These are phyloP conservation scores for Agrocybe pediades DNA, from an alignment of 768 basidiomycete species.

Conservation along the genomic window DNA sequence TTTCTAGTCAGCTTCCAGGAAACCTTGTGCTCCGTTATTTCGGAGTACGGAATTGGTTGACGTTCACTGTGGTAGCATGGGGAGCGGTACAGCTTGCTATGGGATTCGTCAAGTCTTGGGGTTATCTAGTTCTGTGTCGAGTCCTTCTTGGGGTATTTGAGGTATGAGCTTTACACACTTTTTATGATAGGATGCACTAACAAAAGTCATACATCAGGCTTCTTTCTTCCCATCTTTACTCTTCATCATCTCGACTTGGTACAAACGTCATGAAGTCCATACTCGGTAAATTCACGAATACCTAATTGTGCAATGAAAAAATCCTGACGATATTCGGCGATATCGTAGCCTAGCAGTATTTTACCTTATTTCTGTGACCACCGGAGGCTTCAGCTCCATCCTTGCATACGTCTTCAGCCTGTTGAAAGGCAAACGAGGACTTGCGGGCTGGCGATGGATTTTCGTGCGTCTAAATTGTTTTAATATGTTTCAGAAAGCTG, in stretches of 20 bases:
- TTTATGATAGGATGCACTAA: background rate
- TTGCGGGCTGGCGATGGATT: slow-evolving; percentile 53
- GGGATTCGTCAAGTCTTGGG: slow-evolving; percentile 46
- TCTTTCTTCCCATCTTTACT: slow-evolving; percentile 48
- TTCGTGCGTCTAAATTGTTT: slow-evolving; percentile 33
- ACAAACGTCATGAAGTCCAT: slow-evolving; percentile 48
- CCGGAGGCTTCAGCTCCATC: slow-evolving; percentile 43
- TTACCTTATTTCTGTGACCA: slow-evolving; percentile 40
- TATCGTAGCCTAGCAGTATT: slow-evolving; percentile 36
- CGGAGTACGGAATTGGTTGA: slow-evolving; percentile 46
- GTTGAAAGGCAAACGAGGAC: slow-evolving; percentile 38
- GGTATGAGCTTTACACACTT: slow-evolving; percentile 21
- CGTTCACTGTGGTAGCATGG: slow-evolving; percentile 43
- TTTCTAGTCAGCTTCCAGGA: slow-evolving; percentile 44
- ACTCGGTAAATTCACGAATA: slow-evolving; percentile 36
- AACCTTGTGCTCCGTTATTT: slow-evolving; percentile 44
- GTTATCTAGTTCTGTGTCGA: slow-evolving; percentile 39
- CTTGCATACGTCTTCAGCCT: slow-evolving; percentile 44
- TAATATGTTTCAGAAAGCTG: background rate
- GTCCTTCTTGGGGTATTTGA: slow-evolving; percentile 48
- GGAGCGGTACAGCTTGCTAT: slow-evolving; percentile 45
- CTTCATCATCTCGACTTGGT: slow-evolving; percentile 51
- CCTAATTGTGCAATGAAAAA: background rate
- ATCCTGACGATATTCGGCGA: slow-evolving; percentile 1
- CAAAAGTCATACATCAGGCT: slow-evolving; percentile 27